A percentile compares a stretch with the other conserved stretches of the same genome.
phyloP scores from a whole-genome alignment of 495 filamentous ascomycete species.

The Podospora didyma region DNA sequence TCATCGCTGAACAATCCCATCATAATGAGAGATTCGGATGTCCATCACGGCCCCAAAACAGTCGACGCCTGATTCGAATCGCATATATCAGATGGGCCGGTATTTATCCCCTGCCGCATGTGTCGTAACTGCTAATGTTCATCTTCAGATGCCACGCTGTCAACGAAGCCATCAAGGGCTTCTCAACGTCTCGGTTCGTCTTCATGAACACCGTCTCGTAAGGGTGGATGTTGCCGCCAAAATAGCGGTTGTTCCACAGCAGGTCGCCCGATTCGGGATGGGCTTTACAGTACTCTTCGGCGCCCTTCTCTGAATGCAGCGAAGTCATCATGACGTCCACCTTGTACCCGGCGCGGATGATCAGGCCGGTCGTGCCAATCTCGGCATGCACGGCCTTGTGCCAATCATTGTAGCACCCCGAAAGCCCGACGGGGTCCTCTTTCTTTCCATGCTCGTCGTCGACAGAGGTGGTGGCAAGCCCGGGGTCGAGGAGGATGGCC shows the following conservation, averaged over 20 bases:
- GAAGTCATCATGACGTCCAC: conserved; percentile 29
- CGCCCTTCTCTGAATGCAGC: conserved; percentile 7
- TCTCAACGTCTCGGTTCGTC: conserved; percentile 20
- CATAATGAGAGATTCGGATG: too few species aligned
- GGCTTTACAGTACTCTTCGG: neutral
- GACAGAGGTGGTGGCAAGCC: conserved; percentile 3
- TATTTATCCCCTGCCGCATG: neutral
- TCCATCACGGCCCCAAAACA: too few species aligned
- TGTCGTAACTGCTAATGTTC: neutral
- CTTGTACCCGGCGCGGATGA: conserved; percentile 27
- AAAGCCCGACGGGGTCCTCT: conserved; percentile 13
- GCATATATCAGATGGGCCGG: too few species aligned
- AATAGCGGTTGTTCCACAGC: conserved; percentile 14
- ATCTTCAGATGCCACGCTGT: conserved; percentile 15
- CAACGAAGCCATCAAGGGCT: conserved; percentile 12
- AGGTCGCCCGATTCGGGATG: conserved; percentile 7
- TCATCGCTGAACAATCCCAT: too few species aligned
- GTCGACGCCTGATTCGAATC: too few species aligned
- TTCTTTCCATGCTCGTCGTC: conserved; percentile 8
- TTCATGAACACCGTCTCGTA: conserved; percentile 36
- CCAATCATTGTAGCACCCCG: conserved; percentile 15
- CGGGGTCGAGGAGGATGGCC: conserved; percentile 22
- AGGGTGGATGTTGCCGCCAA: conserved; percentile 22
- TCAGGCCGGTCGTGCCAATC: conserved; percentile 21
- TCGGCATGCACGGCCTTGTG: conserved; percentile 21